Evolutionary conservation across 345 rosid genomes (phyloP), one percentile per base, ranked within the genome.

Genomic region (Ceriops zippeliana): DNA sequence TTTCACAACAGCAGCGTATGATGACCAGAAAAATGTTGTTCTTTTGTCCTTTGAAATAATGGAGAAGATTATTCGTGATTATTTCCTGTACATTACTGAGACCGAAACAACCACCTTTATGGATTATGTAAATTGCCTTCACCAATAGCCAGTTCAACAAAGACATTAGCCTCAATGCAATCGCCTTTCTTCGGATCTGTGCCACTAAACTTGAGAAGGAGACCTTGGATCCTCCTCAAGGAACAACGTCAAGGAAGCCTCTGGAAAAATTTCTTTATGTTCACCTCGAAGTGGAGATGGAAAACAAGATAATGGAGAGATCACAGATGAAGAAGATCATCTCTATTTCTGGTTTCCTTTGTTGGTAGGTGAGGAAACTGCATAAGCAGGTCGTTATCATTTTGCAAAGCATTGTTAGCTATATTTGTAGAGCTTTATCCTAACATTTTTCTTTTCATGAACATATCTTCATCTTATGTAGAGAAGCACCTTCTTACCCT

Each of bases 81-180:
- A 95, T 81, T 96, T 90, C 76, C 98, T 96, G 28, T 90, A 87
- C 78, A 91, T 95, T 63, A 91, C 99, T 6, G 98, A 90, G 77
- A 95, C 98, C 58, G 98, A 95, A 84, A 88, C 99, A 62, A 95
- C 99, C 63, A 90, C 98, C 62, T 95, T 91, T 77, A 95, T 98
- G 30, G 99, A 95, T 79, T 95, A 96, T 82, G 99, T 95, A 49
- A 95, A 91, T 77, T 95, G 99, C 98, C 68, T 95, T 91, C 83
- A 95, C 99, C 69, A 95, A 95, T 70, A 90, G 93, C 78, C 82
- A 96, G 81, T 90, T 88, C 85, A 90, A 90, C 81, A 91, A 88
- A 75, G 99, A 95, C 62, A 87, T 91, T 57, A 95, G 98, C 78
- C 88, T 95, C 73, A 86, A 88, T 79, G 90, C 98, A 30, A 95